Conservation (phyloP, 2,329 filamentous ascomycete genomes). For the Pseudofabraea citricarpa region DNA sequence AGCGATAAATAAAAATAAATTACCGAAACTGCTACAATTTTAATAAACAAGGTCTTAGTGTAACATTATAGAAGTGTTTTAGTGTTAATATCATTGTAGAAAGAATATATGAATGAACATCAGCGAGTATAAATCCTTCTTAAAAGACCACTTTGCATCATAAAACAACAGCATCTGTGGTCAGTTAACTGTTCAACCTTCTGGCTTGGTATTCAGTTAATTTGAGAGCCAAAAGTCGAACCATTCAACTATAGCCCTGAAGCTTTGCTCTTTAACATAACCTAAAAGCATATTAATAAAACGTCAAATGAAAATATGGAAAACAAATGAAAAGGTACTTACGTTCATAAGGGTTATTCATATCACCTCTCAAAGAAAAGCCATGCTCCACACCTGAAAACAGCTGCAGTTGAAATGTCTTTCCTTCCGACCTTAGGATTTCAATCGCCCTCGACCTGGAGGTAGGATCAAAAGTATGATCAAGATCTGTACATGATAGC, state of each 20-base stretch:
- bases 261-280: slow-evolving; percentile 1
- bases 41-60: too few relatives aligned
- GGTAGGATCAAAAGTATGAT: slow-evolving; percentile 37
- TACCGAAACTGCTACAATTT: too few relatives aligned
- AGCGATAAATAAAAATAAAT: too few relatives aligned
- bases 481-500: slow-evolving; percentile 40
- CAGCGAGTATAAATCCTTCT: too few relatives aligned
- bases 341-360: slow-evolving; percentile 36
- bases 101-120: background rate
- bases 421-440: slow-evolving; percentile 34
- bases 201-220: background rate
- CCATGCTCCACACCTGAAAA: slow-evolving; percentile 59
- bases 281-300: background rate
- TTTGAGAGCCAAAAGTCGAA: background rate
- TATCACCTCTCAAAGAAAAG: slow-evolving; percentile 56
- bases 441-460: slow-evolving; percentile 36
- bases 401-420: slow-evolving; percentile 57
- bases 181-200: background rate
- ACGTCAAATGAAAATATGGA: background rate
- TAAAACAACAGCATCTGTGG: background rate
- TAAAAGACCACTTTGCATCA: background rate
- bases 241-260: background rate
- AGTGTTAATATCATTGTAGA: background rate
- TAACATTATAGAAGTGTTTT: background rate
- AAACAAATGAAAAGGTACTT: slow-evolving; percentile 7